These are phyloP conservation scores for Abrus precatorius DNA, from an alignment of 306 rosid genomes.

Conservation along the genomic window DNA sequence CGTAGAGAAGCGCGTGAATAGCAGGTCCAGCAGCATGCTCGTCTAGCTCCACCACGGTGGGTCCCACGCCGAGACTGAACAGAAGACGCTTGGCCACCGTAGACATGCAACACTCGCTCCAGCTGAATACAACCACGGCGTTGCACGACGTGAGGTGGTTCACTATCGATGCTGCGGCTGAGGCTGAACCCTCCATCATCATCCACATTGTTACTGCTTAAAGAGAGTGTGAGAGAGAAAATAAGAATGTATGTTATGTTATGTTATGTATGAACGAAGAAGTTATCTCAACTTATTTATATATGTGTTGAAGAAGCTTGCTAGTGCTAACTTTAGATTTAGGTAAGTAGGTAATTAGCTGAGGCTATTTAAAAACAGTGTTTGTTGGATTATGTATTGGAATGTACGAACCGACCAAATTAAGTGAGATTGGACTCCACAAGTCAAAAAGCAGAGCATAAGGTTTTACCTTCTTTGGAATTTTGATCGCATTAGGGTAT, in stretches of 20 bases:
- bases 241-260: too few species aligned
- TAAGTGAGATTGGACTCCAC: neutral
- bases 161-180: constrained; percentile 37
- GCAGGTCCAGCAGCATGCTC: constrained; percentile 56
- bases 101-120: constrained; percentile 81
- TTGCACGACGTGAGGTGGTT: constrained; percentile 62
- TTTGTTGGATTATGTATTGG: neutral
- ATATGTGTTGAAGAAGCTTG: too few species aligned
- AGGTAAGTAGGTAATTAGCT: too few species aligned
- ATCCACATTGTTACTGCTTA: constrained; percentile 49
- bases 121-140: constrained; percentile 85
- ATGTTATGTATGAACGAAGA: too few species aligned
- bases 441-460: neutral
- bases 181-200: constrained; percentile 41
- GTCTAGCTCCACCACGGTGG: constrained; percentile 79
- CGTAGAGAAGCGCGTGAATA: constrained; percentile 62
- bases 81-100: constrained; percentile 86
- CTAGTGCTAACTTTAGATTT: too few species aligned
- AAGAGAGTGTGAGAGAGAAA: too few species aligned
- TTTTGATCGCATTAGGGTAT: too few species aligned
- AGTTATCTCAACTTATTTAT: too few species aligned
- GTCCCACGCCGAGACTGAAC: constrained; percentile 84
- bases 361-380: neutral
- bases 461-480: neutral
- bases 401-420: neutral